These are phyloP conservation scores for Neofusicoccum laricinum DNA, from an alignment of 2,329 filamentous ascomycete species.

Conservation along the genomic window DNA sequence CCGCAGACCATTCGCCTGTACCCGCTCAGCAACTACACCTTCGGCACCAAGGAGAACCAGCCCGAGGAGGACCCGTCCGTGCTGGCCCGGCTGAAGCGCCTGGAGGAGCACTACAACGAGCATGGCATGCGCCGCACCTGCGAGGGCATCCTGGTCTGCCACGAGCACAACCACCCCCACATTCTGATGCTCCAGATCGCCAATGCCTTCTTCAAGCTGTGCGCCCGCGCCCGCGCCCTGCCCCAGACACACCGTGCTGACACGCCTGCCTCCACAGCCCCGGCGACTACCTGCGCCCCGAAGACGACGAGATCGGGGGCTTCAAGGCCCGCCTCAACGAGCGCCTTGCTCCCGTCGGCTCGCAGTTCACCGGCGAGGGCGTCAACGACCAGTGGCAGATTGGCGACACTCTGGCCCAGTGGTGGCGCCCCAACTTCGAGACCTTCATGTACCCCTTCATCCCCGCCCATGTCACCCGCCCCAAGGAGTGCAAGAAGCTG, in stretches of 20 bases:
- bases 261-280: slow-evolving; percentile 50
- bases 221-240: slow-evolving; percentile 24
- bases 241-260: not conserved
- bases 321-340: slow-evolving; percentile 94
- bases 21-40: slow-evolving; percentile 97
- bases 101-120: slow-evolving; percentile 90
- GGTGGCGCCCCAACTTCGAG: slow-evolving; percentile 99
- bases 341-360: slow-evolving; percentile 86
- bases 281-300: slow-evolving; percentile 86
- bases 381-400: slow-evolving; percentile 94
- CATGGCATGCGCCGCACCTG: slow-evolving; percentile 97
- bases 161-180: slow-evolving; percentile 98
- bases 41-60: slow-evolving; percentile 96
- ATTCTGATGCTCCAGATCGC: slow-evolving; percentile 99
- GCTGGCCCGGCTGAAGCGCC: slow-evolving; percentile 81
- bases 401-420: slow-evolving; percentile 91
- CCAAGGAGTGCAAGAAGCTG: slow-evolving; percentile 98
- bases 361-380: slow-evolving; percentile 74
- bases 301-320: slow-evolving; percentile 89
- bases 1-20: slow-evolving; percentile 86
- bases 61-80: slow-evolving; percentile 97
- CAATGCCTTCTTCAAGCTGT: slow-evolving; percentile 98
- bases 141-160: slow-evolving; percentile 94
- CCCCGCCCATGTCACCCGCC: slow-evolving; percentile 89
- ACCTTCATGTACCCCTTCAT: slow-evolving; percentile 99